phyloP scores from a whole-genome alignment of 345 rosid species.

The Eucalyptus victrix region DNA sequence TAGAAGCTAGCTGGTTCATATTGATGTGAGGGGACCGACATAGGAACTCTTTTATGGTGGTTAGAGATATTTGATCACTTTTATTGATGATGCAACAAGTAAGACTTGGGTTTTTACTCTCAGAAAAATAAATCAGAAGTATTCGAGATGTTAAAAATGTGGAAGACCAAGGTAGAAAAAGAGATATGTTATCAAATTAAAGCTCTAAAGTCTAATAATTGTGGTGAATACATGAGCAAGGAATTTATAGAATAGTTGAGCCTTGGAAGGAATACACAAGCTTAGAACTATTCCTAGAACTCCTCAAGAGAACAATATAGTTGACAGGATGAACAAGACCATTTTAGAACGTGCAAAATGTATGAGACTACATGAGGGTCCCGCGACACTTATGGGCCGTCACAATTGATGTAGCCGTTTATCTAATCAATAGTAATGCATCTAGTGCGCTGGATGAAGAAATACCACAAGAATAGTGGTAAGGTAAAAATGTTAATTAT shows the following conservation, averaged over 20 bases:
- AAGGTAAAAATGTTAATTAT: not conserved
- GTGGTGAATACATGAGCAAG: not conserved
- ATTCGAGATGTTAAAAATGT: not conserved
- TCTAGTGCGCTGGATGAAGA: no score
- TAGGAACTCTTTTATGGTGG: not conserved
- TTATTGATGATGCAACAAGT: not conserved
- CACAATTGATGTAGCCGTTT: no score
- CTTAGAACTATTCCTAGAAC: not conserved
- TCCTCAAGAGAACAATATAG: accelerated
- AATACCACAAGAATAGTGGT: accelerated
- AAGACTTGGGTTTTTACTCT: accelerated
- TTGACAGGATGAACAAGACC: not conserved
- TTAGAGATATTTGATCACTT: not conserved
- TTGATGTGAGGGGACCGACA: accelerated
- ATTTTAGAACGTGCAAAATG: not conserved
- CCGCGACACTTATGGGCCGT: accelerated
- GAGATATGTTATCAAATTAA: no score
- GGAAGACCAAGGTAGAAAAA: no score
- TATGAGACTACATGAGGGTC: not conserved
- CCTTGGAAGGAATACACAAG: not conserved
- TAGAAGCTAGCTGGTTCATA: accelerated
- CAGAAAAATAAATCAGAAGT: no score
- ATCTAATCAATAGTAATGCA: no score
- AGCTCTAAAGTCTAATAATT: no score
- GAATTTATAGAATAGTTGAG: not conserved